Evolutionary conservation across 2,329 filamentous ascomycete genomes (phyloP), one percentile per base, ranked within the genome.

Genomic region (Pseudogymnoascus destructans): DNA sequence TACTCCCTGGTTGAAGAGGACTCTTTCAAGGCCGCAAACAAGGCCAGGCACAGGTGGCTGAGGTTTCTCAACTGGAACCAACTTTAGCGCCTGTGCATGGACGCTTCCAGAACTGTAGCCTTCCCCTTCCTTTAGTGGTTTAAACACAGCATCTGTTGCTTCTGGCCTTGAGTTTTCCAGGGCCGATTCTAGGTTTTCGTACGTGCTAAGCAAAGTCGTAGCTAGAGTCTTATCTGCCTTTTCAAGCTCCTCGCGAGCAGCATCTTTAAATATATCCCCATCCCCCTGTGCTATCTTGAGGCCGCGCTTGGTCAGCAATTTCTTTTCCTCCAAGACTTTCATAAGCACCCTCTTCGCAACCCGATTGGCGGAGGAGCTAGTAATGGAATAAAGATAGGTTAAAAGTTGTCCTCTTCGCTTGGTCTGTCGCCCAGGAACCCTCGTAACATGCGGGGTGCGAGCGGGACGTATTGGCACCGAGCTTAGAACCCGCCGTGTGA

Each of bases 1-100:
- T 35, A 96, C 88, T 19, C 93, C 91, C 1, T 86, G 86, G 66
- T 96, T 98, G 78, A 98, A 98, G 2, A 98, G 74, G n/a, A 95
- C 92, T 38, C 69, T 64, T 57, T 70, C 69, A 27, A 70, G 59
- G 8, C 68, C 68, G 59, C 69, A 69, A 9, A 66, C 65, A 23
- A 70, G 57, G 11, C 57, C 59, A 49, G 69, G 68, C 8, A 70
- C 68, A 30, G 66, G 60, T 49, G 66, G 65, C 36, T 66, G 62
- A 13, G 59, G 58, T 33, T 60, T 62, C 17, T 68, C 62, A 27
- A 70, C 32, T 8, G 69, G 65, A 11, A 62, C 58, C 25, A 70
- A 61, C 7, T 64, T 15, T 9, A 70, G 62, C 19, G 63, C 60
- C 30, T 60, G 58, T 8, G 67, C 59, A 32, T 63, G 60, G 3